Evolutionary conservation across 1,284 basidiomycete genomes (phyloP).

Genomic region (Cystobasidium pallidum): DNA sequence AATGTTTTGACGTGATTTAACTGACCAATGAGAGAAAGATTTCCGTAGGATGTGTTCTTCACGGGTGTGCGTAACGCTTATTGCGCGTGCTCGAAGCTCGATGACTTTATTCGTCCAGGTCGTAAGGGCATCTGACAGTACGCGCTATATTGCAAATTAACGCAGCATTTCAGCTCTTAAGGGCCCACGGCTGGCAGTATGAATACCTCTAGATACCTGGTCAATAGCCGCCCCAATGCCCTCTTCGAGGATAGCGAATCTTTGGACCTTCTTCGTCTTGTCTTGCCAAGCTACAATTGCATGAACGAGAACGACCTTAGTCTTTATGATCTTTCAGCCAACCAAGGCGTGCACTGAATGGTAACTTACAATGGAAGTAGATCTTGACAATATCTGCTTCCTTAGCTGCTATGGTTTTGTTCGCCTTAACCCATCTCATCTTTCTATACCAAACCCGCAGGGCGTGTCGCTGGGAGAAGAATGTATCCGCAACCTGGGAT

Average conservation of each 20-base stretch:
- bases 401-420: constrained; percentile 17
- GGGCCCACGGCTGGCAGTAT: too few species aligned
- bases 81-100: constrained; percentile 28
- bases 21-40: constrained; percentile 26
- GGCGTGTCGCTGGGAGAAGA: constrained; percentile 36
- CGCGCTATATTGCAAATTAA: constrained; percentile 10
- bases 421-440: constrained; percentile 14
- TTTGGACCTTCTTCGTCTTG: neutral
- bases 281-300: constrained; percentile 26
- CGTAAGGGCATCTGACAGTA: constrained; percentile 22
- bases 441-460: constrained; percentile 6
- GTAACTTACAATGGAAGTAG: constrained; percentile 4
- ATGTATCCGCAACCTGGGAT: constrained; percentile 38
- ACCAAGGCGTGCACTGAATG: neutral
- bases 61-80: constrained; percentile 19
- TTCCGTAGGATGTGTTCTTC: neutral
- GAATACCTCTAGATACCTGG: constrained; percentile 11
- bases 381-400: neutral
- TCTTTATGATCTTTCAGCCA: neutral
- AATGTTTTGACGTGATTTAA: neutral
- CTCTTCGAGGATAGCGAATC: constrained; percentile 19
- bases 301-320: neutral
- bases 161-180: too few species aligned
- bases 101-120: constrained; percentile 36
- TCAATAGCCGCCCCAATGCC: constrained; percentile 28